Evolutionary conservation across 139 green algal species (phyloP).

Genomic region (Closterium sp.): DNA sequence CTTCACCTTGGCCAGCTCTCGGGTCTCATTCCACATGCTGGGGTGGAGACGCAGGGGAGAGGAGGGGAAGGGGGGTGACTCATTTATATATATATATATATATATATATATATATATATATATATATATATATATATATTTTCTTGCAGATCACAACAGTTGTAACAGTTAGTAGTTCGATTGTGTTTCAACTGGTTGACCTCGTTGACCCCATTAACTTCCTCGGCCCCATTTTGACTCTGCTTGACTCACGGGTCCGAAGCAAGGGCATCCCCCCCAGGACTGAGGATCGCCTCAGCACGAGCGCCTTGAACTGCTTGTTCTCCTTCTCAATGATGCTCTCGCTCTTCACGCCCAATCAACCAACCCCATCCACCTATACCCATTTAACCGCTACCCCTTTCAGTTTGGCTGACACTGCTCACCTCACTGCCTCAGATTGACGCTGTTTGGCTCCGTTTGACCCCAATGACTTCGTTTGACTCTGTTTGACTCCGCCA

Average conservation of each 20-base stretch:
- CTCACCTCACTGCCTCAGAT: too few species aligned
- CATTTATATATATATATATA: too few species aligned
- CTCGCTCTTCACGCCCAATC: constrained; percentile 50
- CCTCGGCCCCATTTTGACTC: background rate
- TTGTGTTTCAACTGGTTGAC: too few species aligned
- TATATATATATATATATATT: too few species aligned
- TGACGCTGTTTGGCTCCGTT: too few species aligned
- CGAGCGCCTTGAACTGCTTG: constrained; percentile 67
- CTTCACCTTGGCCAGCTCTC: constrained; percentile 67
- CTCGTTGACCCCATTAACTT: background rate
- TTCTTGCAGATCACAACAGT: too few species aligned
- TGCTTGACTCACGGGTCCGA: constrained; percentile 68
- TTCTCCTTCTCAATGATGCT: constrained; percentile 59
- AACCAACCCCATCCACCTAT: background rate
- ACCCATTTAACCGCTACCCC: too few species aligned
- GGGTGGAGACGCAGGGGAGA: background rate
- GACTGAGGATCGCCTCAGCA: constrained; percentile 87
- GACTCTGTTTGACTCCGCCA: background rate
- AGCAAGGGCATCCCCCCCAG: constrained; percentile 87
- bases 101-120: too few species aligned
- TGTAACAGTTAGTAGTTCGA: too few species aligned
- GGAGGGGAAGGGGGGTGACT: background rate
- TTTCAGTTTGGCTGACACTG: too few species aligned
- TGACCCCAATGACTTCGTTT: background rate
- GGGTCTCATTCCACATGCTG: background rate